phyloP scores from a whole-genome alignment of 2,329 filamentous ascomycete genomes.

The Paecilomyces formosus region DNA sequence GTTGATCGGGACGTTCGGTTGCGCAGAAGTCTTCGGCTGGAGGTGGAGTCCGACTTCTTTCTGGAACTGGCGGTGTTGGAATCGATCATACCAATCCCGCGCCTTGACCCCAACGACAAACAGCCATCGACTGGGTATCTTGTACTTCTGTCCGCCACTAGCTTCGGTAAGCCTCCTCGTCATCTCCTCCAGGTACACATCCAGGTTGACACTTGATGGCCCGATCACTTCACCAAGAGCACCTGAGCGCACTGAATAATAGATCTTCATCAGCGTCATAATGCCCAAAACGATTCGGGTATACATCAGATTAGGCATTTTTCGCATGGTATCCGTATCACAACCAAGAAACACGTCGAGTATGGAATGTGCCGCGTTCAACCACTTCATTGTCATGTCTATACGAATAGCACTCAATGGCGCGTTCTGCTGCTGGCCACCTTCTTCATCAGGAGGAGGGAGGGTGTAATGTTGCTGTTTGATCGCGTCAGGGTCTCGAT shows the following conservation, averaged over 20 bases:
- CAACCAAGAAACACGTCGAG: slow-evolving; percentile 24
- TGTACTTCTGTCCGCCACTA: slow-evolving; percentile 23
- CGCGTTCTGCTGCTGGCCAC: slow-evolving; percentile 2
- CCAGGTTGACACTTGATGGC: slow-evolving; percentile 20
- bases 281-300: slow-evolving; percentile 23
- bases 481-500: slow-evolving; percentile 27
- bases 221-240: slow-evolving; percentile 23
- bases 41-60: slow-evolving; percentile 1
- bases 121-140: slow-evolving; percentile 26
- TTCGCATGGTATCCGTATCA: slow-evolving; percentile 24
- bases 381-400: slow-evolving; percentile 30
- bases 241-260: slow-evolving; percentile 23
- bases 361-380: slow-evolving; percentile 27
- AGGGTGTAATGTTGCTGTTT: slow-evolving; percentile 26
- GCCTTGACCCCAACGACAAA: slow-evolving; percentile 23
- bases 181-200: slow-evolving; percentile 23
- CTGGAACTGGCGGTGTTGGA: slow-evolving; percentile 17
- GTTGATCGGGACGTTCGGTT: background rate
- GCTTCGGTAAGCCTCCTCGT: slow-evolving; percentile 23
- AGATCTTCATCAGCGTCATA: slow-evolving; percentile 27
- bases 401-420: slow-evolving; percentile 25
- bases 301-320: slow-evolving; percentile 26
- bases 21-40: background rate
- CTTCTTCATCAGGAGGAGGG: slow-evolving; percentile 18
- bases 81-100: slow-evolving; percentile 24